These are phyloP conservation scores for Cyphellophora attinorum DNA, from an alignment of 2,329 filamentous ascomycete genomes.

Conservation along the genomic window DNA sequence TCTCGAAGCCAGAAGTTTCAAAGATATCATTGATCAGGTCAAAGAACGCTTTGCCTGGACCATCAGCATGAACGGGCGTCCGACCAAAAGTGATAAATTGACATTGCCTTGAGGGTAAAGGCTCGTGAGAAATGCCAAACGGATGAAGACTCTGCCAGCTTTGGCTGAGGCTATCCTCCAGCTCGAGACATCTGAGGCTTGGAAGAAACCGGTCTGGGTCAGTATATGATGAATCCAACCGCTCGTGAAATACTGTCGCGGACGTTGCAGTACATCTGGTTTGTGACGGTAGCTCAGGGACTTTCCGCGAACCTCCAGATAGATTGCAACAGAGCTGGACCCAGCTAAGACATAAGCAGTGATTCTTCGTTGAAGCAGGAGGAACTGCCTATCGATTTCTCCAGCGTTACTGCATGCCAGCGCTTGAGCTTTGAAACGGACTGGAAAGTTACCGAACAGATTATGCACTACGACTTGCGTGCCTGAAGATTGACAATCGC, in stretches of 20 bases:
- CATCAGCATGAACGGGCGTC: slow-evolving; percentile 49
- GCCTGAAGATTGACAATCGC: slow-evolving; percentile 48
- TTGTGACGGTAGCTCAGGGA: neutral
- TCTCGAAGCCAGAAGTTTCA: slow-evolving; percentile 68
- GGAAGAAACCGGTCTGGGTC: slow-evolving; percentile 21
- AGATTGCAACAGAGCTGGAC: slow-evolving; percentile 24
- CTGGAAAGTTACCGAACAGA: slow-evolving; percentile 83
- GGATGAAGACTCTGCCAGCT: slow-evolving; percentile 51
- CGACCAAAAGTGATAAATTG: slow-evolving; percentile 80
- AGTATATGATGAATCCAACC: slow-evolving; percentile 36
- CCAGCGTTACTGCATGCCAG: slow-evolving; percentile 40
- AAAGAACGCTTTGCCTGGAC: slow-evolving; percentile 58
- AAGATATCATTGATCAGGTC: slow-evolving; percentile 73
- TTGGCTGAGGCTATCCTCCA: slow-evolving; percentile 68
- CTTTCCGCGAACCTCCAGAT: neutral
- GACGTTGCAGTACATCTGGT: no score
- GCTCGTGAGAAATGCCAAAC: slow-evolving; percentile 60
- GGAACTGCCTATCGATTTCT: slow-evolving; percentile 56
- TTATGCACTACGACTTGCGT: slow-evolving; percentile 69
- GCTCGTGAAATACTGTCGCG: no score
- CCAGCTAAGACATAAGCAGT: slow-evolving; percentile 63
- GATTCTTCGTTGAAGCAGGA: slow-evolving; percentile 48
- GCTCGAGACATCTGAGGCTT: no score
- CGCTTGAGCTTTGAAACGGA: slow-evolving; percentile 72
- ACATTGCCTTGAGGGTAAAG: slow-evolving; percentile 59